Evolutionary conservation across 2,329 filamentous ascomycete genomes (phyloP).

Genomic region (Penicillium hordei): DNA sequence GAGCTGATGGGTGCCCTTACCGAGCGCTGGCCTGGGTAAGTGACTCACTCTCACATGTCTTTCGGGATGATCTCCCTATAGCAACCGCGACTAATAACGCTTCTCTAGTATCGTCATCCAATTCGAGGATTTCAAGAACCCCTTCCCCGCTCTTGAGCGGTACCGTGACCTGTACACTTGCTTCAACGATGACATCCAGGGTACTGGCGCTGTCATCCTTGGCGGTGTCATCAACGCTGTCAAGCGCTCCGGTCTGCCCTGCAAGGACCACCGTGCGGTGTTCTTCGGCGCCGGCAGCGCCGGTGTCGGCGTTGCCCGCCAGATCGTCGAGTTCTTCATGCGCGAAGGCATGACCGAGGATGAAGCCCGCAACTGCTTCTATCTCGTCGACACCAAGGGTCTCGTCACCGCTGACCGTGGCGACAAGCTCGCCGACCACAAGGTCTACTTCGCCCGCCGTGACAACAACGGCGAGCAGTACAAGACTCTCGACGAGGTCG

Average conservation of each 20-base stretch:
- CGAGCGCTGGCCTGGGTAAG: conserved; percentile 69
- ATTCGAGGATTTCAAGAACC: conserved; percentile 97
- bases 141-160: conserved; percentile 87
- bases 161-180: conserved; percentile 88
- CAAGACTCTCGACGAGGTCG: conserved; percentile 82
- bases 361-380: conserved; percentile 87
- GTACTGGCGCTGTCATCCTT: conserved; percentile 91
- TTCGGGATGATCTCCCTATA: conserved; percentile 43
- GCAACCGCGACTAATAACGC: conserved; percentile 21
- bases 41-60: conserved; percentile 21
- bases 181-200: conserved; percentile 99
- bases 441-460: conserved; percentile 65
- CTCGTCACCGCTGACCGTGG: conserved; percentile 91
- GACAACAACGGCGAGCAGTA: conserved; percentile 66
- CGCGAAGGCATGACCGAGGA: conserved; percentile 86
- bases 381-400: conserved; percentile 94
- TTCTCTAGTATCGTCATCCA: conserved; percentile 69
- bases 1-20: conserved; percentile 93
- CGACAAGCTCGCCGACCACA: conserved; percentile 89
- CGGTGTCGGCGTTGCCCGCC: conserved; percentile 95
- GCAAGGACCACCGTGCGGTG: conserved; percentile 88
- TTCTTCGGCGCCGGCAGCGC: conserved; percentile 96
- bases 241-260: conserved; percentile 78
- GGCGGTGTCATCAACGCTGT: conserved; percentile 75
- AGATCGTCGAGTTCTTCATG: conserved; percentile 96